Evolutionary conservation across 2,329 filamentous ascomycete genomes (phyloP).

Genomic region (Rosellinia necatrix): DNA sequence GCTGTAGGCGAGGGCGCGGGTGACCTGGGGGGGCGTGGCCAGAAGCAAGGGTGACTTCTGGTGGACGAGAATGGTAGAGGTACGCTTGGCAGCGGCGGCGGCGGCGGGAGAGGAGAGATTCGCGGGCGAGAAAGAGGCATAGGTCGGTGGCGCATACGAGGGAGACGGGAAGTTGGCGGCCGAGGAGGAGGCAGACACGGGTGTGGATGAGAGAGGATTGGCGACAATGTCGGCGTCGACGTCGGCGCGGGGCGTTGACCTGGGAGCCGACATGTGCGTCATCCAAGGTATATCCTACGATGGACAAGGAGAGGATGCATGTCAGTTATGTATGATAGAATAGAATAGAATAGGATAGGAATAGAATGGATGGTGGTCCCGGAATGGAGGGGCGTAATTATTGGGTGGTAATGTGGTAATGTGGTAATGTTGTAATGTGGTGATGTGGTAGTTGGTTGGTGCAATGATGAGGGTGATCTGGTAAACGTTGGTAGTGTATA

Average conservation of each 20-base stretch:
- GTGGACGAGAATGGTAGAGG: conserved; percentile 91
- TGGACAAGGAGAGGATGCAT: conserved; percentile 18
- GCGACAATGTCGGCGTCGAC: conserved; percentile 41
- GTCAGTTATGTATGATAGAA: conserved; percentile 19
- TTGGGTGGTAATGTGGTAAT: background rate
- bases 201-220: conserved; percentile 27
- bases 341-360: background rate
- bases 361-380: background rate
- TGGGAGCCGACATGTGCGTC: conserved; percentile 56
- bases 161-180: conserved; percentile 32
- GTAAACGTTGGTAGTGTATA: no score
- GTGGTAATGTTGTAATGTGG: no score
- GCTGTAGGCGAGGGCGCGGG: conserved; percentile 90
- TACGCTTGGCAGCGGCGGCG: conserved; percentile 72
- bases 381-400: no score
- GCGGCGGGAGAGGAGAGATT: conserved; percentile 68
- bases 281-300: conserved; percentile 56
- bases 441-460: no score
- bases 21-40: conserved; percentile 93
- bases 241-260: conserved; percentile 45
- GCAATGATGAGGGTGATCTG: no score
- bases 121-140: conserved; percentile 87
- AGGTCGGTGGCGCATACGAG: conserved; percentile 66
- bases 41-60: conserved; percentile 93
- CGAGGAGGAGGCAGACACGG: conserved; percentile 16